Conservation (phyloP, 352 stramenopile species). For the Blastocystis sp. region DNA sequence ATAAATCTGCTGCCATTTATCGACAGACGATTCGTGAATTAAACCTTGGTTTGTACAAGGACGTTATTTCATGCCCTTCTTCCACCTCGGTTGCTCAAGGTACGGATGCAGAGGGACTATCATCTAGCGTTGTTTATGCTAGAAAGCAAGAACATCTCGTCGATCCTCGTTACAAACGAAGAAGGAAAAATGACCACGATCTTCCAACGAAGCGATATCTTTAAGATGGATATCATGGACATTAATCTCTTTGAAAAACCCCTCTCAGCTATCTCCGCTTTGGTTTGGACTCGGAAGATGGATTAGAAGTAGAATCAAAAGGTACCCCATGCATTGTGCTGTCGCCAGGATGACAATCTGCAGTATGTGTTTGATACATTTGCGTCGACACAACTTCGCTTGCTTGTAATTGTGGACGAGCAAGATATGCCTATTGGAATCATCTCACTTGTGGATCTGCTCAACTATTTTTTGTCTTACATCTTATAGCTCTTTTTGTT, state of each 20-base stretch:
- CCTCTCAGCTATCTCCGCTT: not conserved
- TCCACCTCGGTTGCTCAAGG: constrained; percentile 29
- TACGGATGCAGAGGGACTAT: not conserved
- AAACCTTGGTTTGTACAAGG: constrained; percentile 37
- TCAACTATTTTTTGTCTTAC: constrained; percentile 47
- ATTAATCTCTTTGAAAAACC: constrained; percentile 15
- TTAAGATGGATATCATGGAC: constrained; percentile 49
- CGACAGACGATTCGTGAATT: constrained; percentile 24
- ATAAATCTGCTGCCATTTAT: constrained; percentile 5
- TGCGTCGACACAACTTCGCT: constrained; percentile 6
- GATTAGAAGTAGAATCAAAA: constrained; percentile 7
- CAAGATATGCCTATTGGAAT: constrained; percentile 50
- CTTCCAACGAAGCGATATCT: constrained; percentile 41
- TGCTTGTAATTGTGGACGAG: constrained; percentile 48
- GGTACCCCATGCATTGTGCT: constrained; percentile 12
- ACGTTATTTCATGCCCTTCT: constrained; percentile 28
- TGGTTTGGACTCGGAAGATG: not conserved
- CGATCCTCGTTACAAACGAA: constrained; percentile 22
- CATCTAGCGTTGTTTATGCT: constrained; percentile 23
- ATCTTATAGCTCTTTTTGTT: not conserved
- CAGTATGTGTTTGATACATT: constrained; percentile 57
- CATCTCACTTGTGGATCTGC: constrained; percentile 27
- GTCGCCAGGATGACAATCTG: constrained; percentile 26
- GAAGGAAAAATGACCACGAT: constrained; percentile 39
- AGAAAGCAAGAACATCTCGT: constrained; percentile 43